phyloP scores from a whole-genome alignment of 768 basidiomycete genomes.

The Rhodotorula sphaerocarpa region DNA sequence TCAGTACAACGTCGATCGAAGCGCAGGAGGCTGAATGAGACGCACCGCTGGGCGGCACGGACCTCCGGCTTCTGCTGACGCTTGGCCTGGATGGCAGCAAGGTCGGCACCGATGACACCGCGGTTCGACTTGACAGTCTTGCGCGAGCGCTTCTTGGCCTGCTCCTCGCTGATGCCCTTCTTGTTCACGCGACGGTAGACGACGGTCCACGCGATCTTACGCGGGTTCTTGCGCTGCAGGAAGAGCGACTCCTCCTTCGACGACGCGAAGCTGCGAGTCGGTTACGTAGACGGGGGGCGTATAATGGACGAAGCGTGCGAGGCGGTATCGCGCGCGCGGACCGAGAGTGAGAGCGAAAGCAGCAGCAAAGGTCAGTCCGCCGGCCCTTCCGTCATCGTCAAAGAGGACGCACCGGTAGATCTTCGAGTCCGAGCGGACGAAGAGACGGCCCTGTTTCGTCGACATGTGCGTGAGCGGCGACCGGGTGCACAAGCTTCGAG shows the following conservation, averaged over 20 bases:
- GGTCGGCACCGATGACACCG: constrained; percentile 94
- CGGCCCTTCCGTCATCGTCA: background rate
- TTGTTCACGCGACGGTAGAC: constrained; percentile 95
- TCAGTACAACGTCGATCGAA: background rate
- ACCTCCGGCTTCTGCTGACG: constrained; percentile 79
- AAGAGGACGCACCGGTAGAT: constrained; percentile 35
- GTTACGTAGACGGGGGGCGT: background rate
- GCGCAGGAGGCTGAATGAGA: constrained; percentile 4
- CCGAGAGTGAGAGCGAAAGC: background rate
- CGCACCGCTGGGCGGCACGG: constrained; percentile 59
- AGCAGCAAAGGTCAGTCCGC: background rate
- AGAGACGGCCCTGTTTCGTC: constrained; percentile 33
- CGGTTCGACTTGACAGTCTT: constrained; percentile 94
- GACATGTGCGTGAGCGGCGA: background rate
- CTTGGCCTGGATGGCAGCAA: constrained; percentile 79
- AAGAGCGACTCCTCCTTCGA: constrained; percentile 95
- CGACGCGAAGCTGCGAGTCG: constrained; percentile 64
- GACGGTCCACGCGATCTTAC: constrained; percentile 95
- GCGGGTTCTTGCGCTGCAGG: constrained; percentile 98
- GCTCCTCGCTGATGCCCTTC: constrained; percentile 99
- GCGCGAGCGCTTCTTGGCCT: constrained; percentile 96
- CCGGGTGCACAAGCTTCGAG: background rate
- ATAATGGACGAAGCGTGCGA: background rate
- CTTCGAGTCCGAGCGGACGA: constrained; percentile 41
- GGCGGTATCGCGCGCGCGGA: background rate